Conservation (phyloP, 2,329 filamentous ascomycete genomes). For the Exophiala aquamarina region DNA sequence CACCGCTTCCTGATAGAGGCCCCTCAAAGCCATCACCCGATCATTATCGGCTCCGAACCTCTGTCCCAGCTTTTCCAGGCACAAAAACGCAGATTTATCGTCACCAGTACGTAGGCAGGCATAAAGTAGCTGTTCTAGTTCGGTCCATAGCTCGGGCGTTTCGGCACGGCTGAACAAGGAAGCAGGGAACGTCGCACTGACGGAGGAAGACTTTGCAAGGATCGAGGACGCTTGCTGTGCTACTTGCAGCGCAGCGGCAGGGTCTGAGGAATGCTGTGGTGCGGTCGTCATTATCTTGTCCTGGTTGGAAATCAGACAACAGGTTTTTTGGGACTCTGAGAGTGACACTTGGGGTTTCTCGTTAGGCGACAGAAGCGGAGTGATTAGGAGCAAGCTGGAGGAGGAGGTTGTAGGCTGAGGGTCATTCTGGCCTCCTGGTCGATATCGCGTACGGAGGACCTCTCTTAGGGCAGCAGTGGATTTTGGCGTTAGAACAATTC, state of each 20-base stretch:
- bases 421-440: no score
- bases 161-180: conserved; percentile 58
- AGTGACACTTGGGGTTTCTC: no score
- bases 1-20: conserved; percentile 80
- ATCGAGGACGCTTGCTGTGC: conserved; percentile 45
- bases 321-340: no score
- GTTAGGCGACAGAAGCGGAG: no score
- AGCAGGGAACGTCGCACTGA: conserved; percentile 49
- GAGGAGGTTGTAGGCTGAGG: no score
- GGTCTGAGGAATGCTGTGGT: conserved; percentile 31
- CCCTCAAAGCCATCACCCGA: conserved; percentile 77
- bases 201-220: conserved; percentile 51
- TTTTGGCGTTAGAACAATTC: no score
- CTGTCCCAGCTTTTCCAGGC: conserved; percentile 70
- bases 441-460: no score
- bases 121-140: conserved; percentile 82
- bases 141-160: conserved; percentile 76
- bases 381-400: no score
- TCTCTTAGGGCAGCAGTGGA: no score
- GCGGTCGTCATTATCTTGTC: conserved; percentile 12
- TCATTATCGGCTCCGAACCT: conserved; percentile 86
- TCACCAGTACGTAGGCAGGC: conserved; percentile 83
- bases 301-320: no score
- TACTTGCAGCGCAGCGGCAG: conserved; percentile 46
- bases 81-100: conserved; percentile 71